These are phyloP conservation scores for Hippophae tibetana DNA, from an alignment of 306 rosid species.

Conservation along the genomic window DNA sequence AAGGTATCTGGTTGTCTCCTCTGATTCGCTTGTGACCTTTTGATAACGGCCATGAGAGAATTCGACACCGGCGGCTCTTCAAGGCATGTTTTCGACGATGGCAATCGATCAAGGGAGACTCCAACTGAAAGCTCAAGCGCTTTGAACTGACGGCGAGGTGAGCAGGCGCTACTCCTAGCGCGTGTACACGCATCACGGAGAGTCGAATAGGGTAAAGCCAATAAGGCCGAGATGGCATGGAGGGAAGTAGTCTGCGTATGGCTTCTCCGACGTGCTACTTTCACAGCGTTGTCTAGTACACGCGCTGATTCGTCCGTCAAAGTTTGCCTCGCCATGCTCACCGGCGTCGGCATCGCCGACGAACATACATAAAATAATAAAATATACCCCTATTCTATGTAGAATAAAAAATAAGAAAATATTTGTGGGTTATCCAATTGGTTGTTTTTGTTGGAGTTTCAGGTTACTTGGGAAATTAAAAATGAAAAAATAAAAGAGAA, in stretches of 20 bases:
- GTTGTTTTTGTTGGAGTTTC: constrained; percentile 14
- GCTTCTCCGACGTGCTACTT: constrained; percentile 67
- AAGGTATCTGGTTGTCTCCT: constrained; percentile 83
- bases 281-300: constrained; percentile 68
- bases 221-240: constrained; percentile 74
- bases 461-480: constrained; percentile 1
- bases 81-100: constrained; percentile 28
- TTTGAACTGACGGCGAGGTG: constrained; percentile 70
- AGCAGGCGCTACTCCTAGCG: constrained; percentile 55
- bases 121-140: constrained; percentile 87
- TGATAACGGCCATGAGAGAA: constrained; percentile 96
- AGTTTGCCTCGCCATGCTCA: constrained; percentile 83
- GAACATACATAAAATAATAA: constrained; percentile 26
- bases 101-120: constrained; percentile 73
- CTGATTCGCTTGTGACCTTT: constrained; percentile 88
- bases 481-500: constrained; percentile 7
- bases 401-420: neutral
- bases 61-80: constrained; percentile 84
- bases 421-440: neutral
- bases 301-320: constrained; percentile 86
- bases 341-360: constrained; percentile 99
- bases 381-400: neutral
- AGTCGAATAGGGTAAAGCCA: constrained; percentile 48
- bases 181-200: constrained; percentile 82
- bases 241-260: constrained; percentile 91